Evolutionary conservation across 371 early-diverging fungal genomes (phyloP).

Genomic region (Mucor sp.): DNA sequence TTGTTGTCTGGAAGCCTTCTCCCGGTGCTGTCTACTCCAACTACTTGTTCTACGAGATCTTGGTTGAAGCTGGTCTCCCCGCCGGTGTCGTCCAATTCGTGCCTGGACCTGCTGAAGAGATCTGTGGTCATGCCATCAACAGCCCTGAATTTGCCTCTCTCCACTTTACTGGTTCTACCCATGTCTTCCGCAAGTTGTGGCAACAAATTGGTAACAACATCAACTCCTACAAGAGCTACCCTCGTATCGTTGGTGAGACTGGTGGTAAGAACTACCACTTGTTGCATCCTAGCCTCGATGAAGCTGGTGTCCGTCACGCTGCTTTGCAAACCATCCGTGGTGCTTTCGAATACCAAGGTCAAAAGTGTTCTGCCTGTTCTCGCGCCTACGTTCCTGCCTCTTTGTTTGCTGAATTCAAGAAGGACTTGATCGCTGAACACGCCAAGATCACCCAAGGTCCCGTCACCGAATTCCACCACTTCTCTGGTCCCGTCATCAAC

Average conservation of each 20-base stretch:
- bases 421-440: constrained; percentile 63
- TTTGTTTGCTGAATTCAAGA: constrained; percentile 77
- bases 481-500: constrained; percentile 85
- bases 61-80: constrained; percentile 96
- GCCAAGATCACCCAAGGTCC: constrained; percentile 85
- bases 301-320: constrained; percentile 66
- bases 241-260: constrained; percentile 97
- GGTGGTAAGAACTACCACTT: constrained; percentile 99
- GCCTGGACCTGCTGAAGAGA: constrained; percentile 86
- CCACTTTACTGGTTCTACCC: constrained; percentile 96
- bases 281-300: constrained; percentile 70
- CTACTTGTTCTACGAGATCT: constrained; percentile 87
- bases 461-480: constrained; percentile 81
- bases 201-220: constrained; percentile 89
- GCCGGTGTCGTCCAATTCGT: constrained; percentile 97
- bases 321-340: constrained; percentile 86
- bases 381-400: constrained; percentile 89
- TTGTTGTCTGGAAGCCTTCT: constrained; percentile 97
- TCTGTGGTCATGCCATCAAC: constrained; percentile 70
- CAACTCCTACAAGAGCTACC: constrained; percentile 88
- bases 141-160: constrained; percentile 94
- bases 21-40: constrained; percentile 88
- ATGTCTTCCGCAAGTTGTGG: constrained; percentile 95
- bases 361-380: constrained; percentile 97
- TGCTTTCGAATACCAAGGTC: constrained; percentile 96